phyloP scores from a whole-genome alignment of 495 filamentous ascomycete species.

The Podospora pseudocomata region DNA sequence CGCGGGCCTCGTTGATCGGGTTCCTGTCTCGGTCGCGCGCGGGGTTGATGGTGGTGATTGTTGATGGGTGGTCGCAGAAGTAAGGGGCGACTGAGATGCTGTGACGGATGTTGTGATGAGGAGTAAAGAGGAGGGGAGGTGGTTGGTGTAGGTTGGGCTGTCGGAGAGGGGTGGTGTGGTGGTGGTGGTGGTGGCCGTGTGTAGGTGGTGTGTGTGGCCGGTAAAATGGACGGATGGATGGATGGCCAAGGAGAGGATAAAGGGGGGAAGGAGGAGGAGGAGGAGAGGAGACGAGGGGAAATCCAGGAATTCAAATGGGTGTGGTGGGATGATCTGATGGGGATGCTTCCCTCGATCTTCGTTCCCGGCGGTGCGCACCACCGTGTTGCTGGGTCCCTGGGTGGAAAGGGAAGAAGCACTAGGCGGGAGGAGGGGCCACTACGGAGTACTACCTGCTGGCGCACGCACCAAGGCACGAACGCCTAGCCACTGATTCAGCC shows the following conservation, averaged over 20 bases:
- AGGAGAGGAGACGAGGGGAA: conserved; percentile 7
- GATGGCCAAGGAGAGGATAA: neutral
- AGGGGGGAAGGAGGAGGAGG: conserved; percentile 8
- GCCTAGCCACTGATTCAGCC: conserved; percentile 32
- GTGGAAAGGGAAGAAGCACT: conserved; percentile 7
- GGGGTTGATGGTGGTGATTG: neutral
- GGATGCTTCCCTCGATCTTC: conserved; percentile 3
- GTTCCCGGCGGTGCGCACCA: neutral
- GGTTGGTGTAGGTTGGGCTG: neutral
- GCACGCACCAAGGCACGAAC: conserved; percentile 15
- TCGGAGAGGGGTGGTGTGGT: neutral
- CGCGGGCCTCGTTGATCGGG: neutral
- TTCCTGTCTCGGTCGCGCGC: neutral
- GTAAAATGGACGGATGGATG: neutral
- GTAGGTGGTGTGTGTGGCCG: neutral
- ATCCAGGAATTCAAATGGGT: conserved; percentile 5
- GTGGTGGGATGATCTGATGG: conserved; percentile 22
- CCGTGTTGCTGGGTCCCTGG: neutral
- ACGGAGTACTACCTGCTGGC: conserved; percentile 2
- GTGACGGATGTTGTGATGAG: conserved; percentile 4
- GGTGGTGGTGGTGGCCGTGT: neutral
- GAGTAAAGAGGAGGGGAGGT: neutral
- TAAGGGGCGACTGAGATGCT: neutral
- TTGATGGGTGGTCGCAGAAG: neutral
- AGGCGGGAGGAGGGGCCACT: conserved; percentile 12